Evolutionary conservation across 306 rosid genomes (phyloP).

Genomic region (Dalbergia cochinchinensis): DNA sequence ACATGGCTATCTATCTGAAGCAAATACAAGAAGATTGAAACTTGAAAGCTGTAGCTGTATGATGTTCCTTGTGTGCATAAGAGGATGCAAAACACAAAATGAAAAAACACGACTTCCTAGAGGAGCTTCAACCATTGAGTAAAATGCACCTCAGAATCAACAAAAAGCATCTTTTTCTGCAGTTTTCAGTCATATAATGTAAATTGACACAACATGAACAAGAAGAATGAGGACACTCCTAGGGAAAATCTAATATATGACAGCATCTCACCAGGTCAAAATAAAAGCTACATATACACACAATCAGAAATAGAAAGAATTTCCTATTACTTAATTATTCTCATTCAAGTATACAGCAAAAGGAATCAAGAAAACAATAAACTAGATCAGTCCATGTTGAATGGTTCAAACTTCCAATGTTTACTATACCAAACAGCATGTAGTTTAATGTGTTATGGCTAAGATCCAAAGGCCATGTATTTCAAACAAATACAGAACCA

Average conservation of each 20-base stretch:
- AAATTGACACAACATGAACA: slow-evolving; percentile 32
- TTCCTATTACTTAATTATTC: background rate
- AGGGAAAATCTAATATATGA: background rate
- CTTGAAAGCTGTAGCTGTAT: slow-evolving; percentile 38
- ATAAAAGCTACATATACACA: slow-evolving; percentile 2
- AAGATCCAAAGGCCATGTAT: slow-evolving; percentile 10
- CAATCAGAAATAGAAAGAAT: background rate
- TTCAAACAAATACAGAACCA: slow-evolving; percentile 10
- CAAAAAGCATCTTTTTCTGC: slow-evolving; percentile 12
- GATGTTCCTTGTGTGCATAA: slow-evolving; percentile 34
- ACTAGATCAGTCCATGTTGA: background rate
- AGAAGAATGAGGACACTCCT: slow-evolving; percentile 1
- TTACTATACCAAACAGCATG: background rate
- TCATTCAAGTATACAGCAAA: background rate
- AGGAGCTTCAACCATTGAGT: slow-evolving; percentile 1
- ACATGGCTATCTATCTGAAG: slow-evolving; percentile 94
- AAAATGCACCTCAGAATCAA: slow-evolving; percentile 31
- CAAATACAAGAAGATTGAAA: slow-evolving; percentile 50
- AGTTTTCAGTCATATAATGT: slow-evolving; percentile 19
- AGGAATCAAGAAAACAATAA: background rate
- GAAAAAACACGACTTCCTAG: slow-evolving; percentile 15
- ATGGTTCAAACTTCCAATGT: background rate
- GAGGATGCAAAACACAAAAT: slow-evolving; percentile 2
- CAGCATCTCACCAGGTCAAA: background rate
- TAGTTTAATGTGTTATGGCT: slow-evolving; percentile 1